Evolutionary conservation across 768 basidiomycete genomes (phyloP), one percentile per base, ranked within the genome.

Genomic region (Auriscalpium vulgare): DNA sequence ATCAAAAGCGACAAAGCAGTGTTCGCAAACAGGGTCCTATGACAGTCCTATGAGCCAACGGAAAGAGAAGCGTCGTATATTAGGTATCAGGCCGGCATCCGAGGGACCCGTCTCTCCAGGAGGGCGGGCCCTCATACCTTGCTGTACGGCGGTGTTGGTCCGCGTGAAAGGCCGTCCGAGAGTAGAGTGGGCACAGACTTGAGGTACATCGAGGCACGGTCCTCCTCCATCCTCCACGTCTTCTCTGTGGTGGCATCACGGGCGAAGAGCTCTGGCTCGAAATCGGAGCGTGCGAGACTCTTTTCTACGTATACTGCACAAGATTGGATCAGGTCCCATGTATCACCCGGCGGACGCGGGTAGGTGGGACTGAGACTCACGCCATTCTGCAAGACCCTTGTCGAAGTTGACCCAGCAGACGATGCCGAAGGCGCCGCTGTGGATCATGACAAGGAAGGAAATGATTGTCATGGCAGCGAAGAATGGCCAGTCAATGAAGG

Each of bases 391-490:
- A 11, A 83, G 71, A 0, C 83, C 83, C 56, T 77, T 74, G 50
- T 71, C 77, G 60, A 84, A 85, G 60, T 81, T 78, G 16, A 72
- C 58, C 59, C 77, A 70, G 61, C 80, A 83, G 23, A 80, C 65
- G 51, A 76, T 60, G 8, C 76, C 80, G 13, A 84, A 70, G 34
- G 74, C 64, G 43, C 74, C 68, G 49, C 74, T 78, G 17, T 72
- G 69, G 46, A 68, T 13, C 34, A 70, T 58, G 10, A 69, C 50
- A 37, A 67, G 13, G 59, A 80, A 72, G 1, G 81, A 78, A 8
- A 73, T 65, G 21, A 68, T 46, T 9, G 76, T 76, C 60, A 74
- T 72, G 65, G 72, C 71, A 13, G 69, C 78, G 40, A 83, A 70
- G 63, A 75, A 80, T 1, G 80, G 78, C 81, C 81, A 82, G 37